A percentile compares a stretch with the other conserved stretches of the same genome.
phyloP scores from a whole-genome alignment of 1,139 yeast species.

The Scheffersomyces stambukii region DNA sequence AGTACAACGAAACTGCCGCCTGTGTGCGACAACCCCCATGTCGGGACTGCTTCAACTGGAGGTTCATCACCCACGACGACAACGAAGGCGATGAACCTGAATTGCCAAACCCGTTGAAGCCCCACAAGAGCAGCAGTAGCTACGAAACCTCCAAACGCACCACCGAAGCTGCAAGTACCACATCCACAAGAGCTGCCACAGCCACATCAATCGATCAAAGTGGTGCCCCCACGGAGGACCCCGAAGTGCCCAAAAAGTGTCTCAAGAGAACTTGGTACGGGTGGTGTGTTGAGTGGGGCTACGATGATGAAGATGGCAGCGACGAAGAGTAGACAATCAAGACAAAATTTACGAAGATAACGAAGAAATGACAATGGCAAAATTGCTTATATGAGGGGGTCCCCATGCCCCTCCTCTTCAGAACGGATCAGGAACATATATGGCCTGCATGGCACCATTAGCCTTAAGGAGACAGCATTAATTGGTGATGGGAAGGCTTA shows the following conservation, averaged over 20 bases:
- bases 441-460: neutral
- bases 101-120: conserved; percentile 34
- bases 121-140: conserved; percentile 8
- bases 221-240: conserved; percentile 8
- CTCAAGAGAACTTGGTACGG: conserved; percentile 45
- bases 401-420: too few species aligned
- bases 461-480: too few species aligned
- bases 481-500: too few species aligned
- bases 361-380: conserved; percentile 1
- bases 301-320: conserved; percentile 10
- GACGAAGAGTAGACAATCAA: neutral
- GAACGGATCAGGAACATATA: neutral
- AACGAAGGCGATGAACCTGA: conserved; percentile 34
- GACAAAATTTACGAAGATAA: conserved; percentile 1
- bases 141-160: too few species aligned
- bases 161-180: too few species aligned
- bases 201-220: conserved; percentile 4
- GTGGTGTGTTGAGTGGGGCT: conserved; percentile 41
- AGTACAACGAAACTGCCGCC: conserved; percentile 71
- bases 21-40: conserved; percentile 78
- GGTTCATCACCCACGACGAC: conserved; percentile 57
- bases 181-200: conserved; percentile 6
- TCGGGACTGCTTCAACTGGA: conserved; percentile 90
- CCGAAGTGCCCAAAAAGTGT: conserved; percentile 31
- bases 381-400: too few species aligned